Base-by-base conservation (phyloP, 2,329 filamentous ascomycete genomes). In the Talaromyces sp. region DNA sequence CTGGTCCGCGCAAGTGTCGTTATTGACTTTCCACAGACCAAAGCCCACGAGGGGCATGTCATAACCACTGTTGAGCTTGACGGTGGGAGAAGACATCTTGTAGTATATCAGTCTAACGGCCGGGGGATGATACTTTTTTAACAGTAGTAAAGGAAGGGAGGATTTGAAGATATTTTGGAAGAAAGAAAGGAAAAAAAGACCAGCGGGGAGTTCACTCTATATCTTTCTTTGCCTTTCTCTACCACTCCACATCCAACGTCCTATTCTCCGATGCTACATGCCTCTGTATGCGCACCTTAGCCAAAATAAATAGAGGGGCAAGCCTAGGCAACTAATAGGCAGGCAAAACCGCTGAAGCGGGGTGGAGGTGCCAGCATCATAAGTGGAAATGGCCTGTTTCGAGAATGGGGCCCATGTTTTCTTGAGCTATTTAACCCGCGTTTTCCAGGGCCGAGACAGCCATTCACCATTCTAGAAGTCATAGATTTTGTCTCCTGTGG, bases 11-110 rank as follows among this genome's bases (percentile, higher is more conserved):
- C 83, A 86, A 57, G 84, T 85, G 56, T 84, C 82, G 65, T 88
- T 88, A 73, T 84, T 84, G 63, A 94, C 88, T 79, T 94, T 94
- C 89, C 89, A 94, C 65, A 93, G 82, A 60, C 76, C 75, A 56
- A 76, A 77, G 48, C 75, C 75, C 59, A 77, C 75, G 46, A 74
- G 62, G 61, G 75, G 75, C 75, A 77, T 62, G 8, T 69, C 66
- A 48, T 60, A 65, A 57, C 67, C 67, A 56, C 61, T 68, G 60
- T 58, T 68, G 33, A 69, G 62, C 60, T 66, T 69, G 57, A 69
- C 58, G 45, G 63, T 65, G 57, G 67, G 65, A 53, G 60, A 52
- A 66, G 62, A 52, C 67, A 67, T 68, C 41, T 52, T 62, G 25
- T 37, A 19, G 35, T 52, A 11, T 25, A 17, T 52, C 21, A 52